Evolutionary conservation across 768 basidiomycete genomes (phyloP).

Genomic region (Suillus decipiens): DNA sequence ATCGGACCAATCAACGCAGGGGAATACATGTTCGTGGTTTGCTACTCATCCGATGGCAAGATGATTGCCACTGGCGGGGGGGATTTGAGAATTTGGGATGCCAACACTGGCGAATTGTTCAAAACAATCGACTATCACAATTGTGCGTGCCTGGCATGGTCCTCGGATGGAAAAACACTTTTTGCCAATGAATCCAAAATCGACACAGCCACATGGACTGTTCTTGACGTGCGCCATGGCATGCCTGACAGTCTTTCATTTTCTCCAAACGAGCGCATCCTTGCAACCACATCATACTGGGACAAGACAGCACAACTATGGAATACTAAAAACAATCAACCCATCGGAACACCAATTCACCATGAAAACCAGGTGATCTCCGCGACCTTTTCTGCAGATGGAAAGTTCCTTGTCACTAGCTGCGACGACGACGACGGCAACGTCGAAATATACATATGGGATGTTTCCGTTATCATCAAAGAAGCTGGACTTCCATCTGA

Average conservation of each 20-base stretch:
- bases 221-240: too few species aligned
- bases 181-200: background rate
- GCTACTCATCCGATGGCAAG: background rate
- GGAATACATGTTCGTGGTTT: background rate
- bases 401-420: background rate
- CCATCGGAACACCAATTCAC: background rate
- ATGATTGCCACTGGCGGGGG: background rate
- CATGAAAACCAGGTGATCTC: background rate
- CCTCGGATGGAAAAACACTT: background rate
- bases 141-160: background rate
- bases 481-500: background rate
- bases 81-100: background rate
- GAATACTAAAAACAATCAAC: background rate
- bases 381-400: background rate
- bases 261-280: background rate
- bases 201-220: too few species aligned
- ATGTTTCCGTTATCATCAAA: background rate
- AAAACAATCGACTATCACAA: background rate
- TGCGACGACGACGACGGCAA: background rate
- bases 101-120: background rate
- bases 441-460: background rate
- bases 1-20: background rate
- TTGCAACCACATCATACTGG: background rate
- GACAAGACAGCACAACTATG: background rate
- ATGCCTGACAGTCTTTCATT: background rate